Base-by-base conservation (phyloP, 768 basidiomycete genomes). In the Crassisporium funariophilum region DNA sequence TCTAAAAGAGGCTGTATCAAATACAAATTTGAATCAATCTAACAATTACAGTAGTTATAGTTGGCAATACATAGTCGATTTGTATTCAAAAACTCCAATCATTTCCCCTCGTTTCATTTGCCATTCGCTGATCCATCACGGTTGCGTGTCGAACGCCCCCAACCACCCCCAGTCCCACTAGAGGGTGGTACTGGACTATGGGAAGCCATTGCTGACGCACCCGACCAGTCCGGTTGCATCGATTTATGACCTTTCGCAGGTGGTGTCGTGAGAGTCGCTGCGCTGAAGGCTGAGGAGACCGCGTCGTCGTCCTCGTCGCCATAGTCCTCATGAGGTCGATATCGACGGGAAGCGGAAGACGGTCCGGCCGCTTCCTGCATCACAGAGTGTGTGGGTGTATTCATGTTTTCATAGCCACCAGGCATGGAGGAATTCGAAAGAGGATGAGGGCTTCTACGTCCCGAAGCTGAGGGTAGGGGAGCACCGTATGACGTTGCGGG, bases 201-300 rank as follows among this genome's bases (percentile, higher is more conserved):
- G 10, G 39, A 24, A 4, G 33, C 27, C 16, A 12, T 27, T 31
- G n/a, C 17, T n/a, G 25, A 31, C 21, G 36, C 39, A 23, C 53
- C 46, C 13, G 49, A 33, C 52, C 50, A 46, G 16, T 52, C 53
- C 38, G 13, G 16, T 16, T 47, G 43, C 36, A 52, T 31, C 4
- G 38, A 19, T 19, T 34, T 31, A 21, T 50, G 47, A 13, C 34
- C 22, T 31, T 31, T 31, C n/a, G 35, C 46, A 39, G 57, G 63
- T 3, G 66, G 66, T 8, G 69, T 69, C 5, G 66, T 67, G 29
- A 70, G 53, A 4, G 66, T 60, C 16, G 62, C 63, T 11, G 50
- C 52, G 22, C 63, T 58, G n/a, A 67, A 45, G 5, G 54, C 56
- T 17, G 68, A 66, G 17, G 64, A 65, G 5, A 65, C 55, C 5